These are phyloP conservation scores for Talaromyces liani DNA, from an alignment of 495 filamentous ascomycete species.

Conservation along the genomic window DNA sequence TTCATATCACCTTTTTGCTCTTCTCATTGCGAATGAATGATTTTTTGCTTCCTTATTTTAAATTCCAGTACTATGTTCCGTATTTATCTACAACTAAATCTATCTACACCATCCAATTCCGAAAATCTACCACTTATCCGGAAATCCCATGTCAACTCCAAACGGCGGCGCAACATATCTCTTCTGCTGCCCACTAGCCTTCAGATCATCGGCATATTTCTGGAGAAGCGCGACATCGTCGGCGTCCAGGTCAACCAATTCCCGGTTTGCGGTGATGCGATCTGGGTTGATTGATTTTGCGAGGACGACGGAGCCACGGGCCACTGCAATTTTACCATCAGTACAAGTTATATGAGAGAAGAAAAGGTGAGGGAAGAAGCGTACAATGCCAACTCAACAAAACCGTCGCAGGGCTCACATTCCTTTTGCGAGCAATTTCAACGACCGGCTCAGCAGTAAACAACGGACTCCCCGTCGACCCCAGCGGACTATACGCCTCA, in stretches of 20 bases:
- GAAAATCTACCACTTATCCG: constrained; percentile 47
- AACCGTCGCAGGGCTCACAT: constrained; percentile 53
- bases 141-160: constrained; percentile 70
- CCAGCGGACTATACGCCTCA: constrained; percentile 69
- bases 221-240: constrained; percentile 58
- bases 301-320: constrained; percentile 64
- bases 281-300: constrained; percentile 72
- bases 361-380: too few species aligned
- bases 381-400: constrained; percentile 69
- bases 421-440: constrained; percentile 63
- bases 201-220: constrained; percentile 50
- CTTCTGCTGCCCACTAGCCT: constrained; percentile 51
- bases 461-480: constrained; percentile 69
- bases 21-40: not conserved
- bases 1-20: not conserved
- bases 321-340: too few species aligned
- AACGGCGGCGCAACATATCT: constrained; percentile 76
- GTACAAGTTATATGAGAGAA: too few species aligned
- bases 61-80: not conserved
- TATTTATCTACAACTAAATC: not conserved
- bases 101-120: not conserved
- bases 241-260: constrained; percentile 58
- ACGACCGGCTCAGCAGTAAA: constrained; percentile 60
- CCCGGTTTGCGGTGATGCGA: constrained; percentile 66
- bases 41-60: not conserved